phyloP scores from a whole-genome alignment of 148 eudicot species.

The Silene uniflora region DNA sequence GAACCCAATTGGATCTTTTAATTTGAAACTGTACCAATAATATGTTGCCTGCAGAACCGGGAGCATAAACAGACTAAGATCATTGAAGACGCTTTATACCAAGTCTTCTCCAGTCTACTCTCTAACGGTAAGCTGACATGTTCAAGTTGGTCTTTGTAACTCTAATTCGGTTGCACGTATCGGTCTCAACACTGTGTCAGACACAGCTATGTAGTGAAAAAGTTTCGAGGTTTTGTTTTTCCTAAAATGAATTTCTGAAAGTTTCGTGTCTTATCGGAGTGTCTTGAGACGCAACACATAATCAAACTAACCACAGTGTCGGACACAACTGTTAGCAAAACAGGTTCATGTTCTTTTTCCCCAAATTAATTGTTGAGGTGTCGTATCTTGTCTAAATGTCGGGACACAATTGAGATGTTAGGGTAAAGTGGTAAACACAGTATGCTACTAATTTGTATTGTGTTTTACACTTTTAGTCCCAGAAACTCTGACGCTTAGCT shows the following conservation, averaged over 20 bases:
- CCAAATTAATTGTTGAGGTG: too few relatives aligned
- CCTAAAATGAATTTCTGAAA: too few relatives aligned
- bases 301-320: too few relatives aligned
- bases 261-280: too few relatives aligned
- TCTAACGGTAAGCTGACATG: constrained; percentile 47
- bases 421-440: neutral
- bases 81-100: constrained; percentile 81
- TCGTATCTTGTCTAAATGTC: neutral
- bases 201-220: too few relatives aligned
- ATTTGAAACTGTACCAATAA: neutral
- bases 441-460: neutral
- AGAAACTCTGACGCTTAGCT: constrained; percentile 1
- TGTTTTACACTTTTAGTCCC: neutral
- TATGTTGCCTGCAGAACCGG: constrained; percentile 46
- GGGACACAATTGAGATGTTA: neutral
- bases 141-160: neutral
- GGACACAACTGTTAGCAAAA: too few relatives aligned
- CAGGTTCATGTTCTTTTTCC: too few relatives aligned
- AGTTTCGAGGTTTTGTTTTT: too few relatives aligned
- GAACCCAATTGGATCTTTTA: neutral
- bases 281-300: too few relatives aligned
- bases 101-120: constrained; percentile 91
- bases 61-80: constrained; percentile 68
- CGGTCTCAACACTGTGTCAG: neutral
- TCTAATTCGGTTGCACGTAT: neutral